Base-by-base conservation (phyloP, 164 flowering plant genomes). In the Aristolochia contorta region DNA sequence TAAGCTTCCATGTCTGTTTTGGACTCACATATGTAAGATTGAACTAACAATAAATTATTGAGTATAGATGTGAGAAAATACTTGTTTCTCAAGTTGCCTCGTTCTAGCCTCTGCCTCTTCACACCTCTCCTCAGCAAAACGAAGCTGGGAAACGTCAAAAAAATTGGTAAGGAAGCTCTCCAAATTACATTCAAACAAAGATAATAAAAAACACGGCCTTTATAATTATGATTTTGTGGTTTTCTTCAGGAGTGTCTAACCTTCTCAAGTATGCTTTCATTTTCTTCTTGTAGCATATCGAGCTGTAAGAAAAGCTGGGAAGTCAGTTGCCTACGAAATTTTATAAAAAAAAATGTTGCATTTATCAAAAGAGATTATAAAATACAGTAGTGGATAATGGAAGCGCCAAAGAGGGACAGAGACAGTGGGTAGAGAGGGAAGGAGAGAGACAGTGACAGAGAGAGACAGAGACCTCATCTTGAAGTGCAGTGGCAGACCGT, bases 261-360 rank as follows among this genome's bases (percentile, higher is more conserved):
- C 96, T 89, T 89, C 60, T 87, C 89, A 57, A 82, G 71, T 62
- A 89, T 65, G 75, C 70, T 76, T 60, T 85, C 95, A 77, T 87
- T 89, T 78, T 91, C 95, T 71, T 89, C 98, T 58, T 86, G 94
- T 67, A 91, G 76, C 89, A 86, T 81, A 69, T 89, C 97, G 73
- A 85, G 72, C 96, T 89, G 92, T 83, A 77, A 71, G 58, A 59
- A 54, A 27, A 27, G 30, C 30, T 27, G 30, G 30, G 30, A 27
- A 5, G 30, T 27, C 30, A 27, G 30, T 2, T 2, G 30, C 30
- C 30, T 27, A 27, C 5, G 30, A 27, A 27, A 27, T 27, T 27
- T 27, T 27, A 27, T 27, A 27, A 27, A 27, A 27, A 2, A 27
- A 2, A 27, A 27, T 5, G 5, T 27, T 27, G 5, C 30, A 27